Evolutionary conservation across 495 filamentous ascomycete species (phyloP).

Genomic region (Aspergillus olivimuriae): DNA sequence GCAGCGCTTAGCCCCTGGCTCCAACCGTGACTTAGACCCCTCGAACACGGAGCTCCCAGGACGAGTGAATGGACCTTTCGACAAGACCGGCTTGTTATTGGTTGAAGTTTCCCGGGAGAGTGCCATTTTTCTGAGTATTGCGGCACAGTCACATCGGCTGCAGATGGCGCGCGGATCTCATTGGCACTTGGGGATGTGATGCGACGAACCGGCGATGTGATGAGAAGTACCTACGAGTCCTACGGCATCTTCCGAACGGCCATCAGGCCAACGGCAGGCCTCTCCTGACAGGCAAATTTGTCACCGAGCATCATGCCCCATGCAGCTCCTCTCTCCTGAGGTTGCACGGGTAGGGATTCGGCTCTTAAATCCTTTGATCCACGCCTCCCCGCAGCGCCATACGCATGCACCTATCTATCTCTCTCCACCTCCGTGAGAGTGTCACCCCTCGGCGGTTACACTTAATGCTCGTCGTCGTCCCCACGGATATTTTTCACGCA

Average conservation of each 20-base stretch:
- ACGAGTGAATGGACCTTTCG: too few species aligned
- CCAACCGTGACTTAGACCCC: too few species aligned
- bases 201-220: constrained; percentile 10
- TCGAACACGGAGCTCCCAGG: too few species aligned
- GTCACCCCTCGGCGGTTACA: constrained; percentile 5
- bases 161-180: constrained; percentile 1
- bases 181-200: constrained; percentile 11
- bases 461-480: constrained; percentile 11
- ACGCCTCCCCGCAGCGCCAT: constrained; percentile 7
- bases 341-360: not conserved
- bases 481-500: not conserved
- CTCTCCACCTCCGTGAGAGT: constrained; percentile 2
- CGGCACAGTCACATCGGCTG: constrained; percentile 3
- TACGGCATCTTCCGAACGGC: constrained; percentile 10
- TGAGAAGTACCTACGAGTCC: constrained; percentile 6
- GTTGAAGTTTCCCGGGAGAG: not conserved
- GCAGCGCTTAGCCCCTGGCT: too few species aligned
- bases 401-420: constrained; percentile 1
- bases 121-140: not conserved
- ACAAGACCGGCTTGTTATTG: too few species aligned
- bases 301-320: not conserved
- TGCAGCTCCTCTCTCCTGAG: not conserved
- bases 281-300: constrained; percentile 7
- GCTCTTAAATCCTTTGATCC: constrained; percentile 1
- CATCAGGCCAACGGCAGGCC: constrained; percentile 7